Evolutionary conservation across 1,284 basidiomycete species (phyloP).

Genomic region (Moesziomyces sp.): DNA sequence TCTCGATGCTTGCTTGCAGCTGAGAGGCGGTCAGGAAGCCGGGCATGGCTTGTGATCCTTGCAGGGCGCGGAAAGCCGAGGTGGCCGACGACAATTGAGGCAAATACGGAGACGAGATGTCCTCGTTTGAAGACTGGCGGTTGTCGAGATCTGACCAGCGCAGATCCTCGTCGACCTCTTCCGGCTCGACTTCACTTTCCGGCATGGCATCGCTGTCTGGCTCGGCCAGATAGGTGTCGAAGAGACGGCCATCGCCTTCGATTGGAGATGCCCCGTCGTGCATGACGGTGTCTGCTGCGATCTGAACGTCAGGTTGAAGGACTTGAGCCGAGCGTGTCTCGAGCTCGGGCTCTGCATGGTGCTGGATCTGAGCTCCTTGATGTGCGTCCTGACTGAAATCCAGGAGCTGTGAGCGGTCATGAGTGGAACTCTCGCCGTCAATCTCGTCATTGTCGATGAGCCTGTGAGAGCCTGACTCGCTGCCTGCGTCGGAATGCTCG

Average conservation of each 20-base stretch:
- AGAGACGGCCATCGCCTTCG: neutral
- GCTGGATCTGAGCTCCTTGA: neutral
- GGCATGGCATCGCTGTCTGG: constrained; percentile 28
- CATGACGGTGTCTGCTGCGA: neutral
- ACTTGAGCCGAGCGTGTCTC: neutral
- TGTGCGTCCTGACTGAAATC: neutral
- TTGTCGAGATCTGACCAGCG: constrained; percentile 37
- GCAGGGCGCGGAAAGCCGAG: constrained; percentile 24
- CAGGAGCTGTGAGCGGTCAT: neutral
- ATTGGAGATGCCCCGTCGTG: neutral
- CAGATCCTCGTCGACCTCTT: constrained; percentile 42
- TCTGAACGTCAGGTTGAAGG: neutral
- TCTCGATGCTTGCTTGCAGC: constrained; percentile 27
- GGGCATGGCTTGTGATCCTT: constrained; percentile 25
- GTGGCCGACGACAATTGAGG: constrained; percentile 1
- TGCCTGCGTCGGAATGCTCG: neutral
- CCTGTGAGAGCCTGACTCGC: neutral
- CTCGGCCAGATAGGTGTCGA: neutral
- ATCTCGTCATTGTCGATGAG: neutral
- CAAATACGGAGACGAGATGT: neutral
- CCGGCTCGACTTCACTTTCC: constrained; percentile 37
- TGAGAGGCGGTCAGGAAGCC: constrained; percentile 42
- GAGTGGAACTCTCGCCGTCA: neutral
- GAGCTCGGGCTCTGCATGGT: neutral
- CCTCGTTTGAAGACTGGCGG: constrained; percentile 4